Evolutionary conservation across 2,329 filamentous ascomycete genomes (phyloP), one percentile per base, ranked within the genome.

Genomic region (Calonectria pteridis): DNA sequence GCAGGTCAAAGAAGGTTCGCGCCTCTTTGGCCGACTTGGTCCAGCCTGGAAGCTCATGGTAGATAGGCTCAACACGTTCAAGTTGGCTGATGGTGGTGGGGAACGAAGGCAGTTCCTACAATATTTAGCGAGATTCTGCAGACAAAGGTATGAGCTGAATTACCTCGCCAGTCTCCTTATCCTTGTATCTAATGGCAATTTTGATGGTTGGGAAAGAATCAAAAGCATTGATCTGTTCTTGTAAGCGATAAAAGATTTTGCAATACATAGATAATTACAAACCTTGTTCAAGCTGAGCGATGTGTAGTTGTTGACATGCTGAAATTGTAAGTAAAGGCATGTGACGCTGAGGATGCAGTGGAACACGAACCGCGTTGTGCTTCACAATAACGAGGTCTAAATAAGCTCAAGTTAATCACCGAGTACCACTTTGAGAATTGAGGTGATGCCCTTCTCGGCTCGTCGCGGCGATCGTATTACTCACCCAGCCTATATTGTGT

Each of bases 21-120:
- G 43, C 63, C 2, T 20, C 29, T 9, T 65, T 67, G 3, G 64
- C 64, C 7, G 43, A 49, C 35, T 67, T 72, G 14, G 67, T 53
- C 69, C 69, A 72, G 13, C 64, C 69, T 1, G 64, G 51, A 35
- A 72, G 40, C 18, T 72, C 64, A 28, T 72, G 69, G 26, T 72
- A 67, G 46, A 72, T 33, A 7, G 53, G 43, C 26, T 72, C 53
- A 16, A 59, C 69, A 13, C 40, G 40, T 4, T 72, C 64, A 3
- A 67, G 64, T 18, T 50, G 28, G 14, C 33, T 53, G 2, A 16
- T 43, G 28, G 33, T 62, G 14, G 43, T 26, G 35, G 51, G 67
- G 31, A 53, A 63, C 14, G 67, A 69, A 16, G 31, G 31, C 11
- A 69, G 20, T 35, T 69, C 67, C 67, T 63, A 33, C 20, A 23